phyloP scores from a whole-genome alignment of 768 basidiomycete species.

The Exidia glandulosa region DNA sequence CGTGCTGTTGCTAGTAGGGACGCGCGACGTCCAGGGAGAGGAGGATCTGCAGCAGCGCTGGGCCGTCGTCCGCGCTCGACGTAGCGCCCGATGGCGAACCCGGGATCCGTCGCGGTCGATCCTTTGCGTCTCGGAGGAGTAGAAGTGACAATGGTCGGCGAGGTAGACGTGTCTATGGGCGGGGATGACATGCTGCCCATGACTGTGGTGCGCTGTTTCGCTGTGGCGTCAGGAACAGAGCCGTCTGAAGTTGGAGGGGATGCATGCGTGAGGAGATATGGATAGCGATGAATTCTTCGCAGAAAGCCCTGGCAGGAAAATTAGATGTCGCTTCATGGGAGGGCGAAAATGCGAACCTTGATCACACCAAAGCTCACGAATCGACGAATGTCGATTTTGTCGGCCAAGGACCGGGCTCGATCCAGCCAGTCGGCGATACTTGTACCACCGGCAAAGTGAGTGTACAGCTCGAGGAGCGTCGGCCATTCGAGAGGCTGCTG shows the following conservation, averaged over 20 bases:
- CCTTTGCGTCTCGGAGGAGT: neutral
- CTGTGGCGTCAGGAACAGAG: neutral
- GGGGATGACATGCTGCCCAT: neutral
- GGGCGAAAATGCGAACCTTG: constrained; percentile 44
- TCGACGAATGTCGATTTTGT: constrained; percentile 81
- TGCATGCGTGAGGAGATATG: constrained; percentile 48
- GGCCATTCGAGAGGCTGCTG: constrained; percentile 73
- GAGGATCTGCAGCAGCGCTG: neutral
- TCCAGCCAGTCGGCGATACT: constrained; percentile 87
- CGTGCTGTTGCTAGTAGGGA: neutral
- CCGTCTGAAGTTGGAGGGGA: constrained; percentile 7
- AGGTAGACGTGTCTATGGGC: constrained; percentile 3
- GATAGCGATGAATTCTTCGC: constrained; percentile 88
- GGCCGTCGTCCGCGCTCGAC: neutral
- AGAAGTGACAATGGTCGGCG: neutral
- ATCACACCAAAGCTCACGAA: constrained; percentile 97
- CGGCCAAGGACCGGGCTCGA: constrained; percentile 39
- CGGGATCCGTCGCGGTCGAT: neutral
- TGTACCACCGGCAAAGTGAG: constrained; percentile 70
- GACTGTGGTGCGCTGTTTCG: neutral
- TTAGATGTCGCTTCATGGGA: neutral
- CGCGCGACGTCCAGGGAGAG: neutral
- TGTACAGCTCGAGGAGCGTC: constrained; percentile 74
- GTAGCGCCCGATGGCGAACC: too few relatives aligned
- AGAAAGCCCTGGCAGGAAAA: constrained; percentile 60